Evolutionary conservation across 1,139 yeast species (phyloP), one percentile per base, ranked within the genome.

Genomic region (Protomyces arabidopsidicola): DNA sequence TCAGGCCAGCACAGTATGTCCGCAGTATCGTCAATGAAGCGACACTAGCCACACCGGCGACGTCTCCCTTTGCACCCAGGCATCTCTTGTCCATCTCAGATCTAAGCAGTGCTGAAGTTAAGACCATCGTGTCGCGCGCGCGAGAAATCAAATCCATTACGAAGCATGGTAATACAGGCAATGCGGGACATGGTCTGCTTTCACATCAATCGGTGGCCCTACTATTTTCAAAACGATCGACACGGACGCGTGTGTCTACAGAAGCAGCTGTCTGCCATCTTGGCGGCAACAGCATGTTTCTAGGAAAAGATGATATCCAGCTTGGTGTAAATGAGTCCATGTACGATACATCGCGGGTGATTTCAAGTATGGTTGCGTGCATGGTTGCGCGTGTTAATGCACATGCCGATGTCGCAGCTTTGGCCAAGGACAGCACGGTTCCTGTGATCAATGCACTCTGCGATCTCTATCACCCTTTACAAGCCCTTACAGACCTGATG

Each of bases 271-370:
- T 91, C 16, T 82, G 90, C 1, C 91, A 87, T 73, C 87, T 93
- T 69, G 98, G 98, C 20, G 98, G 95, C 6, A 95, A 86, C 69
- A 97, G 98, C 14, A 88, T 93, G 95, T 93, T 93, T 72, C 80
- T 93, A 69, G 98, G 98, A 62, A 89, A 87, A 71, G 97, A 91
- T 70, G 98, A 93, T 72, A 93, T 93, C 72, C 98, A 93, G 76
- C 79, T 93, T 66, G 98, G 98, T n/a, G 69, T 90, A 54, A 93
- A 93, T 73, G 98, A 93, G 78, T 82, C 95, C 0, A 77, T 89
- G 67, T 86, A 88, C 71, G 98, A 93, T 75, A 87, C 97, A 0
- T 82, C 97, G 27, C 84, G 83, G 69, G 97, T 93, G 50, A 84
- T 93, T 9, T 88, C 96, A 18, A 90, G 97, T 1, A 93, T 93